These are phyloP conservation scores for Microsporum audouinii DNA, from an alignment of 2,329 filamentous ascomycete genomes.

Conservation along the genomic window DNA sequence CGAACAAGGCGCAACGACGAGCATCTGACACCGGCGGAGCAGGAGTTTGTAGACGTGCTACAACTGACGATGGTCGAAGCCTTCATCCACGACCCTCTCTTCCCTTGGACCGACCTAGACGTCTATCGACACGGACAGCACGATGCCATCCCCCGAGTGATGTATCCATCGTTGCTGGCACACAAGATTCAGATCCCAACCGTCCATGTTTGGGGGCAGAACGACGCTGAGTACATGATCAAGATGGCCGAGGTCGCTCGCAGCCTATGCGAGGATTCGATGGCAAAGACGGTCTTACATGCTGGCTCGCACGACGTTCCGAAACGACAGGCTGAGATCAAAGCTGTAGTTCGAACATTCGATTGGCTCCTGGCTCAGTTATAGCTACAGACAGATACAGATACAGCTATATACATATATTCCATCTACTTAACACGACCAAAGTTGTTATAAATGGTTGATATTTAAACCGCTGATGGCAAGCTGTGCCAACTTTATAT, in stretches of 20 bases:
- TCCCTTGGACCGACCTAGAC: conserved; percentile 6
- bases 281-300: background rate
- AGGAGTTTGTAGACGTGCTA: conserved; percentile 1
- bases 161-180: conserved; percentile 9
- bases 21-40: conserved; percentile 3
- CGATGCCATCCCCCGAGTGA: conserved; percentile 8
- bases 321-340: background rate
- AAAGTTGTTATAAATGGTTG: background rate
- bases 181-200: conserved; percentile 14
- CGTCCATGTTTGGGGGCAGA: conserved; percentile 13
- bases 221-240: conserved; percentile 10
- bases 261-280: conserved; percentile 8
- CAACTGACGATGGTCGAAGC: background rate
- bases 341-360: background rate
- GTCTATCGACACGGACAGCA: conserved; percentile 1
- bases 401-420: too few species aligned
- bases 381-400: background rate
- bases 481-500: background rate
- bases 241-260: conserved; percentile 7
- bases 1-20: background rate
- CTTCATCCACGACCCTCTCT: background rate
- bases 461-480: background rate
- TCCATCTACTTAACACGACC: too few species aligned
- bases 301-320: background rate
- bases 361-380: background rate